These are phyloP conservation scores for Tuber borchii DNA, from an alignment of 495 filamentous ascomycete species.

Conservation along the genomic window DNA sequence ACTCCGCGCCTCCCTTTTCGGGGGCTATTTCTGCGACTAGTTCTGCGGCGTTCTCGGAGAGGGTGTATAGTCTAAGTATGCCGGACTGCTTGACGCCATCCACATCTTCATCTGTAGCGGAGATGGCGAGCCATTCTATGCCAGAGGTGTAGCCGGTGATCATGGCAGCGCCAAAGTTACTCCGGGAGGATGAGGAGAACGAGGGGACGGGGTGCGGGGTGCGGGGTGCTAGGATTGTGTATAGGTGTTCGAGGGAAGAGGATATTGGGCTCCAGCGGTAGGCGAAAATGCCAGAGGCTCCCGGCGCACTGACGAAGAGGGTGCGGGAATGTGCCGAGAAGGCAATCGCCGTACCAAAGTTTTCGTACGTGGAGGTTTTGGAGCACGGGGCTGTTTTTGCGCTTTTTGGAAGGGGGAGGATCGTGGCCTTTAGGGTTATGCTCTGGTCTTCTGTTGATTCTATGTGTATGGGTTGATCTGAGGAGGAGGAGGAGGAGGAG, in stretches of 20 bases:
- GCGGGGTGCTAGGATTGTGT: slow-evolving; percentile 7
- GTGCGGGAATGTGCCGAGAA: slow-evolving; percentile 3
- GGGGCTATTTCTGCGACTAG: slow-evolving; percentile 14
- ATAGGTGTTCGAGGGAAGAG: slow-evolving; percentile 1
- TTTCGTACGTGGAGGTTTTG: slow-evolving; percentile 13
- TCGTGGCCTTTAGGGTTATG: slow-evolving; percentile 9
- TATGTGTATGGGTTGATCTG: neutral
- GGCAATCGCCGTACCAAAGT: slow-evolving; percentile 22
- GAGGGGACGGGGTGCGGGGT: neutral
- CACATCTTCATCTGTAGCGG: slow-evolving; percentile 20
- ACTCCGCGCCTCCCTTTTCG: slow-evolving; percentile 1
- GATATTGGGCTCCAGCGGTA: slow-evolving; percentile 7
- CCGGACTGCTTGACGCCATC: slow-evolving; percentile 24
- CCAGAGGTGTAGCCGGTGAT: slow-evolving; percentile 7
- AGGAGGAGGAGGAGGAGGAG: neutral
- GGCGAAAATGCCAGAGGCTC: slow-evolving; percentile 18
- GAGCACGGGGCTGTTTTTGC: slow-evolving; percentile 10
- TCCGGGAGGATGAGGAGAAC: neutral
- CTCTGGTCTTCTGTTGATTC: neutral
- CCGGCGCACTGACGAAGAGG: slow-evolving; percentile 33
- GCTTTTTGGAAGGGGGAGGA: slow-evolving; percentile 9
- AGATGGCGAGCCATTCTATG: slow-evolving; percentile 27
- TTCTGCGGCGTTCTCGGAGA: neutral
- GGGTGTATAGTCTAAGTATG: slow-evolving; percentile 25
- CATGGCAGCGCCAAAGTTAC: slow-evolving; percentile 15